Evolutionary conservation across 1,284 basidiomycete genomes (phyloP), one percentile per base, ranked within the genome.

Genomic region (Bondarzewia mesenterica): DNA sequence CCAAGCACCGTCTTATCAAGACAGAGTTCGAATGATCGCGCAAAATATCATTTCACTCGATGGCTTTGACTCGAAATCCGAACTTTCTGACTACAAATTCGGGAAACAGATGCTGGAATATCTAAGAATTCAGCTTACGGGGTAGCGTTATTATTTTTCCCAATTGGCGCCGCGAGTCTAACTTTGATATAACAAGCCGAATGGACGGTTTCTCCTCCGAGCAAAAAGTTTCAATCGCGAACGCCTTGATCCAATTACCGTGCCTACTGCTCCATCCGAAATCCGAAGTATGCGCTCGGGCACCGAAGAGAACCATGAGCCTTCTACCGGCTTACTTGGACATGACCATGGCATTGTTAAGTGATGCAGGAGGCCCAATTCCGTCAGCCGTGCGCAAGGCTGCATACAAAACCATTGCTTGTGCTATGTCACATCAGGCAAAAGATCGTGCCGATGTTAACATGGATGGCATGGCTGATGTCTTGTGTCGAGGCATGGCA

Each of bases 371-470:
- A 3, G 61, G 66, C 12, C 72, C 77, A 51, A 71, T 75, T 5
- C 73, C 72, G 0, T 53, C 66, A 3, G 52, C 63, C 40, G 73
- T 83, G 35, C 70, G 75, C 18, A 72, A 71, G 43, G 61, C 64
- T 22, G 66, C 40, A 25, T 49, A 47, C 23, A 45, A 50, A 23
- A 53, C 45, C 7, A 26, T 85, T 14, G 59, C 62, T 16, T 59
- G 55, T n/a, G 64, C 73, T 22, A 58, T 83, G n/a, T 67, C 65
- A 45, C 78, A 82, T 52, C 70, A 77, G 51, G 60, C 66, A 1
- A 53, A 61, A 15, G 64, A 64, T 5, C 58, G 64, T 25, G 62
- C 60, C 8, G 58, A 58, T 2, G 65, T 67, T 7, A 60, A 68
- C 14, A 56, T 76, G 35, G 66, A 72, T 16, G 60, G 63, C 14